Evolutionary conservation across 2,329 filamentous ascomycete species (phyloP), one percentile per base, ranked within the genome.

Genomic region (Bipolaris gigantea): DNA sequence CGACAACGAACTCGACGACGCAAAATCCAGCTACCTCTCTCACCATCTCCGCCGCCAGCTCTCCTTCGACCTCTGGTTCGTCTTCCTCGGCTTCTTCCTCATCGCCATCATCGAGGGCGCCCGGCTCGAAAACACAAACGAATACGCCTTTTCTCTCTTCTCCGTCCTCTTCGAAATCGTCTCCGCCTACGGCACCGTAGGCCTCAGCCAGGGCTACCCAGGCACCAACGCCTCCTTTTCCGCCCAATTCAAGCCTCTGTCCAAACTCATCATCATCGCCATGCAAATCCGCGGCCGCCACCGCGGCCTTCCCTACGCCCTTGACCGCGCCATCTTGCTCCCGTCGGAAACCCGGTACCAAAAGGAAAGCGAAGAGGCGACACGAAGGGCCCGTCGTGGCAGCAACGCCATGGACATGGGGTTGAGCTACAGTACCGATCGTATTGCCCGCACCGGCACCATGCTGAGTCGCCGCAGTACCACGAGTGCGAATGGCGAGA

Each of bases 51-150:
- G 94, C 34, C 86, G 89, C 42, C 94, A 99, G 75, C 83, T 99
- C 33, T 96, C 92, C 49, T 99, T 99, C 77, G 94, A 99, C 76
- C 75, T 99, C 74, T 99, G 94, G 94, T 99, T 92, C 67, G 89
- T 99, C 53, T 96, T 96, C 70, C 74, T 97, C 19, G 94, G 94
- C 0, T 85, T 96, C 64, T 99, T 99, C 76, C 84, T 97, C 71
- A 89, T 99, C 66, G 83, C 89, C 56, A 96, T 99, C 65, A 86
- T 89, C 27, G 95, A 99, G 76, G 93, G 92, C 4, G 53, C 66
- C 7, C 85, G 86, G 15, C 79, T 99, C 11, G 80, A 89, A 69
- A 82, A 83, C 63, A 76, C 73, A 21, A 79, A 86, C 55, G 77
- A 86, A 47, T 79, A 79, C 57, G 70, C 75, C 8, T 82, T 81